Conservation (phyloP, 1,139 yeast species). For the Wickerhamiella infanticola region DNA sequence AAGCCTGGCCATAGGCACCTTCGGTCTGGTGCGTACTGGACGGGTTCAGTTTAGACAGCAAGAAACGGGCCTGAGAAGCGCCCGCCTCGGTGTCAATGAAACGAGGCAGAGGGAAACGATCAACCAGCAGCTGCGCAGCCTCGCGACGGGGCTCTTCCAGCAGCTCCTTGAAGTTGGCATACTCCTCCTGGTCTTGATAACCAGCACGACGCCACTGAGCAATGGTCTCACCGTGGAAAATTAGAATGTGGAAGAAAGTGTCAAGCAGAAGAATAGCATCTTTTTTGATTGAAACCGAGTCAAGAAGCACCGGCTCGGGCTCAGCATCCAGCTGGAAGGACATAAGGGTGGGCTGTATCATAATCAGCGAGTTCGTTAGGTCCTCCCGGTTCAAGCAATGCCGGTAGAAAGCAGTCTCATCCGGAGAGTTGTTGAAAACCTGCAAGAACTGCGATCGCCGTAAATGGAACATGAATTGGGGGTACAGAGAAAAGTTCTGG, state of each 20-base stretch:
- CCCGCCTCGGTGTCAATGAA: constrained; percentile 95
- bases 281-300: constrained; percentile 81
- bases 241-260: constrained; percentile 90
- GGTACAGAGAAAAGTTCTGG: constrained; percentile 70
- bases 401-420: constrained; percentile 94
- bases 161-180: constrained; percentile 71
- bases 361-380: constrained; percentile 79
- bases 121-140: constrained; percentile 80
- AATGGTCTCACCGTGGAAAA: constrained; percentile 87
- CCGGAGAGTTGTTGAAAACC: constrained; percentile 95
- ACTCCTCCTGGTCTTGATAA: constrained; percentile 88
- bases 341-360: constrained; percentile 93
- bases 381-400: constrained; percentile 87
- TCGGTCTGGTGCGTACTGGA: constrained; percentile 63
- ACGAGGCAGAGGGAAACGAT: constrained; percentile 93
- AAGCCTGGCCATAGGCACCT: constrained; percentile 22
- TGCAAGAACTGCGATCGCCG: constrained; percentile 94
- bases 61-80: constrained; percentile 94
- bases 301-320: constrained; percentile 88
- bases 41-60: constrained; percentile 87
- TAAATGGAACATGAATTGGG: constrained; percentile 89
- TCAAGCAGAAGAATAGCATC: constrained; percentile 79
- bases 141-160: constrained; percentile 84
- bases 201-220: constrained; percentile 96
- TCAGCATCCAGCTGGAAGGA: constrained; percentile 73